phyloP scores from a whole-genome alignment of 2,329 filamentous ascomycete genomes.

The Corniculantispora saksenae region DNA sequence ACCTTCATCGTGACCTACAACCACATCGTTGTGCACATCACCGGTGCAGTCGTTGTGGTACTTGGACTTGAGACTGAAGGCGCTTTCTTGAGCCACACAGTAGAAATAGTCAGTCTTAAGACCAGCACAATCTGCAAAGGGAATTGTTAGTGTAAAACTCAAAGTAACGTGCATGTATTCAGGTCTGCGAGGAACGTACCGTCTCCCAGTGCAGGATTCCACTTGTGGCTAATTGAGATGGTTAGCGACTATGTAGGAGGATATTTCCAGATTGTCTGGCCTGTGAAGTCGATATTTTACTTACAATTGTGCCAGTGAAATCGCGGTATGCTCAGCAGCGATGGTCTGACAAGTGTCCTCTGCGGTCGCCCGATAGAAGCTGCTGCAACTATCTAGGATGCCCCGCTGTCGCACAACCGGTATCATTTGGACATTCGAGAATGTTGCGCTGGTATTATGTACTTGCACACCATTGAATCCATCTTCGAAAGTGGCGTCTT shows the following conservation, averaged over 20 bases:
- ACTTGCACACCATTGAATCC: not conserved
- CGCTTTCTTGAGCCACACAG: conserved; percentile 8
- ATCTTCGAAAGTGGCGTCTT: not conserved
- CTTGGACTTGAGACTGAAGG: not conserved
- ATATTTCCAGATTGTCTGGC: too few species aligned
- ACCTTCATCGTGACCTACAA: not conserved
- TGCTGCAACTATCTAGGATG: conserved; percentile 21
- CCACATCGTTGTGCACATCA: not conserved
- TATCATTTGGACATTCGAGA: not conserved
- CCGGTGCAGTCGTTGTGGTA: not conserved
- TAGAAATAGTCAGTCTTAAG: conserved; percentile 18
- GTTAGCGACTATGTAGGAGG: too few species aligned
- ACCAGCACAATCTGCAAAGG: conserved; percentile 15
- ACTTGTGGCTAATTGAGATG: conserved; percentile 1
- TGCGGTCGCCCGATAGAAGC: conserved; percentile 14
- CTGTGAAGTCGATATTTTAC: too few species aligned
- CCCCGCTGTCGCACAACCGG: conserved; percentile 20
- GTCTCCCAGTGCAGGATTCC: not conserved
- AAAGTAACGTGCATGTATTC: too few species aligned
- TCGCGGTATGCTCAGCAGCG: not conserved
- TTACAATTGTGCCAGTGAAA: conserved; percentile 11
- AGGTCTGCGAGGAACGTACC: not conserved
- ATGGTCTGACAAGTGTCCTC: conserved; percentile 18
- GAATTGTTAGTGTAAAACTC: conserved; percentile 15
- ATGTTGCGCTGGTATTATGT: not conserved